Base-by-base conservation (phyloP, 2,329 filamentous ascomycete genomes). In the Aspergillus sp. region DNA sequence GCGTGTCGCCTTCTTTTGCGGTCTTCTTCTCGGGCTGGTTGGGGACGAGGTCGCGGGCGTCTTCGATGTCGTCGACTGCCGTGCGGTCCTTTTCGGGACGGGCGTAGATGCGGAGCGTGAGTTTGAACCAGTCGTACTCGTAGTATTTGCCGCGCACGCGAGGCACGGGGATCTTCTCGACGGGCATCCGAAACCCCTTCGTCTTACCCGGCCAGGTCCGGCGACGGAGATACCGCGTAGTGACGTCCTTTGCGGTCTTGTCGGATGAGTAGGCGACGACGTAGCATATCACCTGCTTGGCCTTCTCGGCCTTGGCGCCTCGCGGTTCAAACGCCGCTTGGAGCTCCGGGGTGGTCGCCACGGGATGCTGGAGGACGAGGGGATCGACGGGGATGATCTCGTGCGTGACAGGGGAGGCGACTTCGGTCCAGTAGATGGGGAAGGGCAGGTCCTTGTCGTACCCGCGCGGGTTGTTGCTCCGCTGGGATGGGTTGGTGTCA, bases 351-450 rank as follows among this genome's bases (percentile, higher is more conserved):
- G 84, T 91, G 0, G 84, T 88, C 1, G 87, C 89, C 17, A 94
- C 78, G 2, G 87, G 64, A 19, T 81, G 83, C 50, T 84, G 86
- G 47, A 81, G 71, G 25, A 91, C 82, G 5, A 90, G 76, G 0
- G 89, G 81, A 53, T 96, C 92, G 2, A 97, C 87, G 0, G 91
- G 81, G 7, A 94, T 80, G 52, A 88, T 91, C 45, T 84, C 89
- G 49, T 89, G 84, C 0, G 89, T 93, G 3, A 90, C 79, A 2
- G 91, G 88, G 0, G 92, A 97, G 2, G 94, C 78, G 2, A 89
- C 88, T 70, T 99, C 94, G 0, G 88, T 88, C 94, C 94, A 99
- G 70, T 97, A 97, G 47, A 89, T 88, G 1, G 94, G 92, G 59
- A 87, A 94, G 2, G 86, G 83, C 23, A 97, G 78, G 60, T 96